A percentile compares a stretch with the other conserved stretches of the same genome.
phyloP scores from a whole-genome alignment of 1,284 basidiomycete genomes.

The Trametes polyzona region DNA sequence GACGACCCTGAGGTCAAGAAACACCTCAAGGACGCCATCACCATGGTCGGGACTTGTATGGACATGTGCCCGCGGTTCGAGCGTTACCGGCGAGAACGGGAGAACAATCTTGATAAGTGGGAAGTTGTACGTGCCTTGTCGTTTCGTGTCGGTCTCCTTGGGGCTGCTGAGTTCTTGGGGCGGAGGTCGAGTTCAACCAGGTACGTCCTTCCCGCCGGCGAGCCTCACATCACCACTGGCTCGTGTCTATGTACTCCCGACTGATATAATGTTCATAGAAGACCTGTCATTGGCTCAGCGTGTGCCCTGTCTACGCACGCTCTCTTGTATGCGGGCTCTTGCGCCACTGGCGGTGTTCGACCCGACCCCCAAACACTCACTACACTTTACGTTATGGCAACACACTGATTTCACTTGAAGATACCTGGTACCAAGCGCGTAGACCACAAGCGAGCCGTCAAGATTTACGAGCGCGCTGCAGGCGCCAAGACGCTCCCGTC shows the following conservation, averaged over 20 bases:
- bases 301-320: neutral
- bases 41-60: constrained; percentile 87
- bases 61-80: constrained; percentile 97
- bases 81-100: constrained; percentile 87
- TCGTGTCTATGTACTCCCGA: no score
- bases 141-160: constrained; percentile 6
- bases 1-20: constrained; percentile 82
- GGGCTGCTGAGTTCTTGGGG: constrained; percentile 24
- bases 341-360: constrained; percentile 2
- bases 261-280: no score
- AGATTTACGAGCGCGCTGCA: constrained; percentile 93
- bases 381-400: neutral
- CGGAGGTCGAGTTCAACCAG: constrained; percentile 19
- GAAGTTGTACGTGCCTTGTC: constrained; percentile 68
- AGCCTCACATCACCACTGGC: no score
- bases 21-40: constrained; percentile 85
- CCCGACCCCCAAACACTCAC: constrained; percentile 14
- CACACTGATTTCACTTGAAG: constrained; percentile 48
- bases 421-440: constrained; percentile 78
- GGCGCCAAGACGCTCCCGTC: constrained; percentile 93
- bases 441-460: constrained; percentile 87
- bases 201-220: constrained; percentile 16
- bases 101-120: constrained; percentile 87
- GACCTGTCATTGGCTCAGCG: neutral
- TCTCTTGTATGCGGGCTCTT: neutral